Percentiles rank a stretch among this genome's conserved stretches.
Conservation (phyloP, 2,329 filamentous ascomycete genomes). For the Cladophialophora immunda region DNA sequence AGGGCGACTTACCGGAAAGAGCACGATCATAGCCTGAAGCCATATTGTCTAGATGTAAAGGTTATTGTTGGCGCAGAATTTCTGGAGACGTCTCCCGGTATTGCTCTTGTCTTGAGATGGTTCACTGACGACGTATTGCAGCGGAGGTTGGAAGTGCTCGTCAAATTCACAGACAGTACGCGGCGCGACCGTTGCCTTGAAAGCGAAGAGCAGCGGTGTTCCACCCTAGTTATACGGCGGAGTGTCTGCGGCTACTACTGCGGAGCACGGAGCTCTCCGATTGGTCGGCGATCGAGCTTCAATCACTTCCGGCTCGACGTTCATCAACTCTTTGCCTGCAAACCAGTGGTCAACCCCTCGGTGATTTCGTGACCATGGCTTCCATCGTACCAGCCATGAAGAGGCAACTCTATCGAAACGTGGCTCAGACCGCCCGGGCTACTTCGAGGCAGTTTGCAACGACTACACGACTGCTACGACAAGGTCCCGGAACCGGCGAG, state of each 20-base stretch:
- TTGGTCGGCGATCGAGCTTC: constrained; percentile 24
- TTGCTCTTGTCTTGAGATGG: background rate
- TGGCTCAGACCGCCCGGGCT: constrained; percentile 70
- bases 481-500: constrained; percentile 44
- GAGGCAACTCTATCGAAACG: constrained; percentile 18
- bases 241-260: background rate
- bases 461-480: constrained; percentile 37
- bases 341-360: background rate
- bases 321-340: constrained; percentile 2
- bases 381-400: constrained; percentile 30
- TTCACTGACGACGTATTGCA: background rate
- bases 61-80: background rate
- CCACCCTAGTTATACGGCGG: constrained; percentile 21
- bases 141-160: constrained; percentile 15
- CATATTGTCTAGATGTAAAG: constrained; percentile 59
- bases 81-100: background rate
- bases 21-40: constrained; percentile 98
- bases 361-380: constrained; percentile 25
- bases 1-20: constrained; percentile 80
- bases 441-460: constrained; percentile 63
- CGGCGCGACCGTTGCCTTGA: constrained; percentile 31
- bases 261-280: constrained; percentile 23
- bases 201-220: constrained; percentile 5
- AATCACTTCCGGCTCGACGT: constrained; percentile 19
- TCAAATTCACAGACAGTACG: constrained; percentile 13